Evolutionary conservation across 2,329 filamentous ascomycete species (phyloP).

Genomic region (Plenodomus biglobosus): DNA sequence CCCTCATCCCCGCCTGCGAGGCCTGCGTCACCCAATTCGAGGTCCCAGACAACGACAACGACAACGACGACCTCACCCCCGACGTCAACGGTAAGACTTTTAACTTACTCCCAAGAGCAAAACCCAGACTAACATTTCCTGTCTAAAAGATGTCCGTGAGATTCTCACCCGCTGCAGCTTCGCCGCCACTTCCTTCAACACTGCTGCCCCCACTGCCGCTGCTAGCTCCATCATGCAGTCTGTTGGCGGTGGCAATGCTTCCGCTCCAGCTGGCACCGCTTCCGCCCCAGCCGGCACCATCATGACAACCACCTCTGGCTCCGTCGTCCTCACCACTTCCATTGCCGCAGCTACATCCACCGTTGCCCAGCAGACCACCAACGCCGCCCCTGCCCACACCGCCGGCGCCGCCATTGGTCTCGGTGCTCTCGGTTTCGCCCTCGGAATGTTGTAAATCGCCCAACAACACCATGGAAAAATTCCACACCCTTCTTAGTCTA

Average conservation of each 20-base stretch:
- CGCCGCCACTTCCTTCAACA: constrained; percentile 26
- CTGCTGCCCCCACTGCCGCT: constrained; percentile 14
- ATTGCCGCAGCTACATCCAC: constrained; percentile 1
- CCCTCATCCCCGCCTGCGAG: constrained; percentile 32
- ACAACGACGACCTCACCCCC: constrained; percentile 14
- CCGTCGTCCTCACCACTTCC: constrained; percentile 5
- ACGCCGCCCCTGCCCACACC: constrained; percentile 15
- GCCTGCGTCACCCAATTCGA: constrained; percentile 34
- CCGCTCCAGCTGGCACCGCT: constrained; percentile 1
- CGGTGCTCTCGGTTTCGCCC: constrained; percentile 21
- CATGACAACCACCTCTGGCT: constrained; percentile 9
- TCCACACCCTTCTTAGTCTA: too few relatives aligned
- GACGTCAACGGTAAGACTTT: background rate
- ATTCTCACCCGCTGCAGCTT: constrained; percentile 36
- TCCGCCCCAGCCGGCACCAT: background rate
- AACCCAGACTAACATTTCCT: constrained; percentile 1
- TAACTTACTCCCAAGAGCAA: background rate
- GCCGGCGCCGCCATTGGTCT: constrained; percentile 23
- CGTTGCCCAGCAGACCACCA: constrained; percentile 2
- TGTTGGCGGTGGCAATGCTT: background rate
- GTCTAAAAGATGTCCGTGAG: constrained; percentile 32
- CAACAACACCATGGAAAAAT: too few relatives aligned
- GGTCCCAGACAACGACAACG: constrained; percentile 10
- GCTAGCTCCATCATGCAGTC: constrained; percentile 4
- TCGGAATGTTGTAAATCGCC: constrained; percentile 27